Evolutionary conservation across 805 yeast species (phyloP), one percentile per base, ranked within the genome.

Genomic region (Kuraishia ogatae): DNA sequence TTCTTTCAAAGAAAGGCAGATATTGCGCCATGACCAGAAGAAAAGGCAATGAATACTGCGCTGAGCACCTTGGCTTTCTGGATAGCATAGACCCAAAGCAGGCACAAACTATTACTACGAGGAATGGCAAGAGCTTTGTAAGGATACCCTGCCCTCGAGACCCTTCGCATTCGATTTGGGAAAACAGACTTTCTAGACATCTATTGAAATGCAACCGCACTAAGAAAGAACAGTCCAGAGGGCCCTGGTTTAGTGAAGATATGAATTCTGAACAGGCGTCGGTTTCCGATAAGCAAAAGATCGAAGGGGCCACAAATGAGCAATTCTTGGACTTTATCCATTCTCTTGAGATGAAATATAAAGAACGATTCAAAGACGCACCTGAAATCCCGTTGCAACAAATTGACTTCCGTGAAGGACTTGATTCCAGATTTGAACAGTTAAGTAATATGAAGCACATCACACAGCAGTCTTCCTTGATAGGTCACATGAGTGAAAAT

Each of bases 111-210:
- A 61, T 56, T 53, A 55, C 58, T 51, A 57, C 52, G 13, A 61
- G 61, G 59, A 60, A 66, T 59, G 62, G 65, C 49, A 67, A 58
- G 50, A 66, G 56, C 26, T 67, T 65, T 28, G 64, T 64, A 5
- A 69, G 96, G 55, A 76, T 90, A 0, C 81, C 84, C 6, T 90
- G 97, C 69, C 90, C 97, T 0, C 64, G 85, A 28, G 96, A 89
- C 66, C 82, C 85, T 1, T 76, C 80, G 1, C 97, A 90, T 66
- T 78, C 85, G 1, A 82, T 90, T 0, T 85, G 89, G 89, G 73
- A 73, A 51, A 73, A 75, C 49, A 82, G 79, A 53, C 65, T 89
- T 48, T 66, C 71, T 4, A 67, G 62, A 19, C 97, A 90, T 67
- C 53, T 84, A 52, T 72, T 69, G 55, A 83, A 81, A 63, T 90